Base-by-base conservation (phyloP, 257 asterid genomes). In the Solanum gandarillasii region DNA sequence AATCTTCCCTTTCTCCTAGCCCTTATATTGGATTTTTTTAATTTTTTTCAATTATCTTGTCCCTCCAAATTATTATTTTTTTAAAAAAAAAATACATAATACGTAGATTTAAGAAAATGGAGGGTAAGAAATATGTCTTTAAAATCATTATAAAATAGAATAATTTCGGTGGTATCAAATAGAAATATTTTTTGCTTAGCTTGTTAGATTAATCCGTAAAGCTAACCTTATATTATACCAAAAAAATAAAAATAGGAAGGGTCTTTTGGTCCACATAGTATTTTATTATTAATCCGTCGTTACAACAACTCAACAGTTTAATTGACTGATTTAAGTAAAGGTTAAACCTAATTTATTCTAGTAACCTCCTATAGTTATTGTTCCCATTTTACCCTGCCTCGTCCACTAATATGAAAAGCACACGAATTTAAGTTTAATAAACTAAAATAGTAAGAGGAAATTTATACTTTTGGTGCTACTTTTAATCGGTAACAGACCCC, bases 271-370 rank as follows among this genome's bases (percentile, higher is more conserved):
- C 67, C 27, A 27, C 27, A 14, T 43, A 9, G 27, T 79, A 79
- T 27, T 79, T 79, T 79, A 48, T 13, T 13, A 70, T 21, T 18
- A 27, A 75, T 55, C 31, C 18, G 86, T 83, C 85, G 89, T 90
- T 88, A 90, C 93, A 91, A 89, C 89, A 71, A 89, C 52, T 74
- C 72, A 84, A 48, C 89, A 89, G 78, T 89, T 89, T 88, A 86
- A 89, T 91, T 88, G 88, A 91, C 90, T 88, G 41, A 83, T 6
- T 27, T 88, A 86, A 90, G 89, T 75, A 90, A 71, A 88, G 87
- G 75, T 89, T 89, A 83, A 32, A 71, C 87, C 88, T 78, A 87
- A 46, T 18, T 62, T 87, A 85, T 87, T 73, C 60, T 43, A 5
- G 91, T 73, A 90, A 93, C 90, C 88, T 74, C 90, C 86, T 68